Conservation (phyloP, 495 filamentous ascomycete species). For the Penicillium samsonianum region DNA sequence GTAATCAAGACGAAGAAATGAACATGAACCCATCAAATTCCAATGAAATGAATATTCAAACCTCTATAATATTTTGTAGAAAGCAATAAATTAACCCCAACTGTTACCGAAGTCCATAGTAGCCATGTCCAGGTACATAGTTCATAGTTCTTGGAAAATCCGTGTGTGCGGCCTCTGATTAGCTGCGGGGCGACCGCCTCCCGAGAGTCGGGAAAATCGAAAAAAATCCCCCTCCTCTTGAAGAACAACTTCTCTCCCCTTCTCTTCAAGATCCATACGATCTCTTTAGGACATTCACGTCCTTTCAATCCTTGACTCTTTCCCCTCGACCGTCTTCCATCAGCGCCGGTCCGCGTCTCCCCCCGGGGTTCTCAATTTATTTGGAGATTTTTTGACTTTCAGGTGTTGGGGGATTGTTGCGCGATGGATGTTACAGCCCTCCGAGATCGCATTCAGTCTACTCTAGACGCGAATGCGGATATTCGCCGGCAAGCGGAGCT, state of each 20-base stretch:
- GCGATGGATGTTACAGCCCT: constrained; percentile 86
- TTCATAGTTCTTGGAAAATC: constrained; percentile 14
- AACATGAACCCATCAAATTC: not conserved
- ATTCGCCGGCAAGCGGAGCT: constrained; percentile 83
- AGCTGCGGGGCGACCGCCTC: constrained; percentile 45
- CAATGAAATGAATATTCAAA: not conserved
- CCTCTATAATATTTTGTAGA: not conserved
- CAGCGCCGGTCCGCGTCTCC: constrained; percentile 19
- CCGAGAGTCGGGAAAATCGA: constrained; percentile 40
- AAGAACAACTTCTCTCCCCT: constrained; percentile 11
- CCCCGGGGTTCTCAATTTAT: constrained; percentile 21
- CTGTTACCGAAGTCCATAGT: not conserved
- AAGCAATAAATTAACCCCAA: not conserved
- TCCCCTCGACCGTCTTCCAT: constrained; percentile 8
- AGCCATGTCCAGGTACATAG: too few species aligned
- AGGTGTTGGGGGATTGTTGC: constrained; percentile 40
- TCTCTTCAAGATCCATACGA: constrained; percentile 28
- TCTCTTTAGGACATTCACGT: constrained; percentile 25
- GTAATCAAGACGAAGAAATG: constrained; percentile 5
- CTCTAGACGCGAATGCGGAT: constrained; percentile 82
- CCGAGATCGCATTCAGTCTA: constrained; percentile 83
- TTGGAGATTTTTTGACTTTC: constrained; percentile 27
- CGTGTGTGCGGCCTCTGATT: constrained; percentile 45
- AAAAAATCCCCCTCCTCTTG: constrained; percentile 27
- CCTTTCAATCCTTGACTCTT: constrained; percentile 11